These are phyloP conservation scores for Aureobasidium sp. DNA, from an alignment of 2,329 filamentous ascomycete species.

Conservation along the genomic window DNA sequence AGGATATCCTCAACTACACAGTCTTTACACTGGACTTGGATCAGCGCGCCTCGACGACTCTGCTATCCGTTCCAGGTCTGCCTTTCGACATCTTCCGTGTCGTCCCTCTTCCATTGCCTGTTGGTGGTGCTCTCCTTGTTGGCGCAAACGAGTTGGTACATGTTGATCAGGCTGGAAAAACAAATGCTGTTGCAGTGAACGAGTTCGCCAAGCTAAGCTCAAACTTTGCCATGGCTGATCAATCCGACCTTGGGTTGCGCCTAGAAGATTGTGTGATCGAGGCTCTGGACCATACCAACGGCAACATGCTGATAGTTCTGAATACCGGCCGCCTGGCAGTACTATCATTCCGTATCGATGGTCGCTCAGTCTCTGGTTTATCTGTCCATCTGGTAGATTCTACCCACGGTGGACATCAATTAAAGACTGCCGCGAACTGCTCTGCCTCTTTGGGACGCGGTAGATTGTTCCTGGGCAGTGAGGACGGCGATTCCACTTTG, in stretches of 20 bases:
- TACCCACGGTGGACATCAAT: conserved; percentile 56
- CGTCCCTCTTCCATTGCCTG: conserved; percentile 72
- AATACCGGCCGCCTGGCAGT: conserved; percentile 68
- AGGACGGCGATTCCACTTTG: conserved; percentile 72
- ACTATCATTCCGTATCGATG: conserved; percentile 78
- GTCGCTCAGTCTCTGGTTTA: conserved; percentile 82
- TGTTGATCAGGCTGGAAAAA: conserved; percentile 89
- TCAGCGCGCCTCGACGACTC: conserved; percentile 85
- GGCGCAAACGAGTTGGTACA: conserved; percentile 90
- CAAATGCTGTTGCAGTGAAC: conserved; percentile 88
- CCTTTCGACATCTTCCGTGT: conserved; percentile 83
- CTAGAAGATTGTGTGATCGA: conserved; percentile 78
- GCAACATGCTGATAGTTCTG: conserved; percentile 78
- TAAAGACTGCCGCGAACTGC: conserved; percentile 61
- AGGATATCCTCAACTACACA: conserved; percentile 81
- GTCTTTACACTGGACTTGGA: conserved; percentile 94
- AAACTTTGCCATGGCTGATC: conserved; percentile 77
- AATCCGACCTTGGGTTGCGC: conserved; percentile 70
- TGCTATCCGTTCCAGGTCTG: conserved; percentile 76
- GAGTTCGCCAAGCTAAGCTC: conserved; percentile 78
- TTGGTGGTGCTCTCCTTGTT: conserved; percentile 81
- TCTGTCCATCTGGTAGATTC: conserved; percentile 59
- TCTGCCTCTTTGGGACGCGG: conserved; percentile 61
- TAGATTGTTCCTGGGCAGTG: conserved; percentile 76
- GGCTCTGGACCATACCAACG: conserved; percentile 65